These are phyloP conservation scores for Passiflora organensis DNA, from an alignment of 345 rosid genomes.

Conservation along the genomic window DNA sequence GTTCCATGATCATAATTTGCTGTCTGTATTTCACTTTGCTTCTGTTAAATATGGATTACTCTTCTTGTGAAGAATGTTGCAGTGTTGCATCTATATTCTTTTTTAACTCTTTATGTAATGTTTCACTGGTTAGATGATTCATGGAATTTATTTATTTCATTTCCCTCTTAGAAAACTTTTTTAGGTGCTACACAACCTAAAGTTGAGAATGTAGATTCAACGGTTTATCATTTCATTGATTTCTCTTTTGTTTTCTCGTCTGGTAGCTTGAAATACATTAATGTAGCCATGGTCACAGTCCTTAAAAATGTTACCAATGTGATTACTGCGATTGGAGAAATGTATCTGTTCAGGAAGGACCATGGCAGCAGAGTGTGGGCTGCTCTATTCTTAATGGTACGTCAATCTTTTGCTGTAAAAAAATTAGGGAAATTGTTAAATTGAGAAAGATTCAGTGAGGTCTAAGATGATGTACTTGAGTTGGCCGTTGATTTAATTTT, in stretches of 20 bases:
- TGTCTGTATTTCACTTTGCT: no score
- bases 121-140: no score
- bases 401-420: constrained; percentile 10
- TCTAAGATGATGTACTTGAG: no score
- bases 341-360: constrained; percentile 86
- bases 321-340: constrained; percentile 92
- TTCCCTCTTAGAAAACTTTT: background rate
- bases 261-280: constrained; percentile 89
- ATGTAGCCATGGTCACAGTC: constrained; percentile 98
- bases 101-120: no score
- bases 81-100: no score
- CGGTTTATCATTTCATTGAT: background rate
- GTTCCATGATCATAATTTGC: no score
- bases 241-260: constrained; percentile 9
- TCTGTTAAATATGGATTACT: no score
- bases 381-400: constrained; percentile 96
- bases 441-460: no score
- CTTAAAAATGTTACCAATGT: constrained; percentile 98
- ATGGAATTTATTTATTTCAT: background rate
- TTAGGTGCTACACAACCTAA: background rate
- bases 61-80: no score
- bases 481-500: no score
- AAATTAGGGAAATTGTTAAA: background rate
- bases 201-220: background rate
- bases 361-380: constrained; percentile 94